Percentiles rank a stretch among this genome's conserved stretches.
Conservation (phyloP, 306 rosid species). For the Cajanus cajan region DNA sequence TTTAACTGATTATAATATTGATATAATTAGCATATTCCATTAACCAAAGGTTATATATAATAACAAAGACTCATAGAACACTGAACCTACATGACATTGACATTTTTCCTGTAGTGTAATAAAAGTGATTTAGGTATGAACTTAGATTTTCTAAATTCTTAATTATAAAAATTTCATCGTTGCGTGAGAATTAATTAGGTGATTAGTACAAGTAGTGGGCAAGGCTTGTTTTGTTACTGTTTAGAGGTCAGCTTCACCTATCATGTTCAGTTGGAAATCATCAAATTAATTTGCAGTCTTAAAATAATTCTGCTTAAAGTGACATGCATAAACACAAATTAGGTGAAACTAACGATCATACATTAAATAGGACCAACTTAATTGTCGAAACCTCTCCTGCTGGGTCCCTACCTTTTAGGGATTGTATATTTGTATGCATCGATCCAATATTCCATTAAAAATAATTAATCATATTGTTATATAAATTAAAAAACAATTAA, state of each 20-base stretch:
- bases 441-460: background rate
- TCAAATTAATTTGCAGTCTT: background rate
- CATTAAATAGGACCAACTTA: background rate
- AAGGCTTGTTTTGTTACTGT: background rate
- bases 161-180: background rate
- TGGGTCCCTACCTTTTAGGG: background rate
- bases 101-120: background rate
- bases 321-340: background rate
- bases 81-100: background rate
- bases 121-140: background rate
- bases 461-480: background rate
- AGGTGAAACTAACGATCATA: slow-evolving; percentile 6
- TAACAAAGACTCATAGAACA: background rate
- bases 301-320: background rate
- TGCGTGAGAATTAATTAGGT: background rate
- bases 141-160: background rate
- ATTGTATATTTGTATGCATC: background rate
- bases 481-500: background rate
- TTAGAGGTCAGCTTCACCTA: background rate
- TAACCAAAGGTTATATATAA: background rate
- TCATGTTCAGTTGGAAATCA: background rate
- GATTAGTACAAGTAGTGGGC: background rate
- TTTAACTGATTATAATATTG: too few relatives aligned
- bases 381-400: background rate
- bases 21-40: too few relatives aligned